A percentile compares a stretch with the other conserved stretches of the same genome.
Evolutionary conservation across 768 basidiomycete species (phyloP).

Genomic region (Mycena epipterygia): DNA sequence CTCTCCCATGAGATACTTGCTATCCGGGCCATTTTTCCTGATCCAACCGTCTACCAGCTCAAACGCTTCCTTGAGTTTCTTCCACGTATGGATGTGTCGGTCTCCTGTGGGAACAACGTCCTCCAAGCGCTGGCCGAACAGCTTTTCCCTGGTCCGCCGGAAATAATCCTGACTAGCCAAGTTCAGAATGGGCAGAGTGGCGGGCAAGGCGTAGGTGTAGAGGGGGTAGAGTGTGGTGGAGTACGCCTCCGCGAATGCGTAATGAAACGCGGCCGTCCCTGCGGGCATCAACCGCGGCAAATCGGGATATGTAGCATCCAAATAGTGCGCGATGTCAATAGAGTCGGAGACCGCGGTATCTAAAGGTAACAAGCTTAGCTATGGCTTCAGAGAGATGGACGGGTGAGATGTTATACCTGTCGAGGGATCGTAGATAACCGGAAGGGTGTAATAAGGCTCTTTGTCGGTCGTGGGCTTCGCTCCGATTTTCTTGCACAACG

Average conservation of each 20-base stretch:
- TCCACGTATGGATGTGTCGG: conserved; percentile 52
- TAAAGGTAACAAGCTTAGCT: not conserved
- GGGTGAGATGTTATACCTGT: conserved; percentile 39
- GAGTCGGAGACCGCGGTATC: conserved; percentile 56
- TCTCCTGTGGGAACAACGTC: conserved; percentile 45
- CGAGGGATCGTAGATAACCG: conserved; percentile 62
- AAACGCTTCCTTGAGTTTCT: conserved; percentile 49
- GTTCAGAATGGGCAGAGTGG: conserved; percentile 44
- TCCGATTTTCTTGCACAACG: conserved; percentile 49
- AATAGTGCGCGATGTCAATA: conserved; percentile 60
- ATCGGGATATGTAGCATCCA: conserved; percentile 63
- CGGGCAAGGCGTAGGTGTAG: conserved; percentile 39
- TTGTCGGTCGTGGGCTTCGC: conserved; percentile 55
- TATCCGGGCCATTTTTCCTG: conserved; percentile 41
- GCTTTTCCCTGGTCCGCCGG: conserved; percentile 48
- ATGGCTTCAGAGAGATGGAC: not conserved
- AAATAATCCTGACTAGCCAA: conserved; percentile 55
- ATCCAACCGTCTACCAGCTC: conserved; percentile 46
- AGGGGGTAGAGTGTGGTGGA: conserved; percentile 30
- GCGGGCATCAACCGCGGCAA: conserved; percentile 51
- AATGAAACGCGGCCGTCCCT: conserved; percentile 55
- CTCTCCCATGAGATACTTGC: conserved; percentile 54
- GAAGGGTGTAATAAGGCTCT: conserved; percentile 57
- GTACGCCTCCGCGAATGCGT: conserved; percentile 41
- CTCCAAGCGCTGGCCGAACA: conserved; percentile 49